Conservation (phyloP, 805 yeast species). For the Debaryomyces hansenii region DNA sequence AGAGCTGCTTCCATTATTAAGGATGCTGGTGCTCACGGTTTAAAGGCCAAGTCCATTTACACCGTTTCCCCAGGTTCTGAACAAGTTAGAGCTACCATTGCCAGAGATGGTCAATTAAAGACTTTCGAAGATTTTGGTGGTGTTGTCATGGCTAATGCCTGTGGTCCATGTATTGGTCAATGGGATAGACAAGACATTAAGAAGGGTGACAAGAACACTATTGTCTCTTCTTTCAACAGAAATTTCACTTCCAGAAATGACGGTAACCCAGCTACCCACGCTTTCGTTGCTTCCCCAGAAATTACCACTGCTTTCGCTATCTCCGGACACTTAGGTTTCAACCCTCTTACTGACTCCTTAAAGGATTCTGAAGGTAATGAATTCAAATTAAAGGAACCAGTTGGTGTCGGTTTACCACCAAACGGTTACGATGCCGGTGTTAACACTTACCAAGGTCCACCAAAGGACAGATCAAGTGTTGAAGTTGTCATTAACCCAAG, state of each 20-base stretch:
- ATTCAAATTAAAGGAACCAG: conserved; percentile 84
- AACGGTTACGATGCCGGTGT: conserved; percentile 91
- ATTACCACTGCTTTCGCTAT: conserved; percentile 93
- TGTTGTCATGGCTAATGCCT: conserved; percentile 92
- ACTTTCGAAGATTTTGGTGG: conserved; percentile 93
- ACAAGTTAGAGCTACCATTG: conserved; percentile 97
- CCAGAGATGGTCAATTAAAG: conserved; percentile 88
- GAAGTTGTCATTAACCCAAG: conserved; percentile 78
- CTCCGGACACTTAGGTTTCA: conserved; percentile 94
- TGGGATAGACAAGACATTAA: conserved; percentile 95
- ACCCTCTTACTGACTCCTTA: conserved; percentile 90
- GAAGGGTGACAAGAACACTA: conserved; percentile 94
- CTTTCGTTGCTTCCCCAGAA: conserved; percentile 96
- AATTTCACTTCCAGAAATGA: conserved; percentile 97
- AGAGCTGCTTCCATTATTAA: conserved; percentile 90
- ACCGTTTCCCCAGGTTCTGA: conserved; percentile 98
- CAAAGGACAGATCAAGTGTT: conserved; percentile 76
- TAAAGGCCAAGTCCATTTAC: conserved; percentile 87
- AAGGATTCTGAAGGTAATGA: conserved; percentile 86
- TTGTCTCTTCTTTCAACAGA: conserved; percentile 96
- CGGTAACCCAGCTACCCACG: conserved; percentile 97
- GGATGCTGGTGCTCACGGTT: conserved; percentile 89
- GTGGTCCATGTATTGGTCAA: conserved; percentile 99
- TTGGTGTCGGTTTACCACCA: conserved; percentile 87
- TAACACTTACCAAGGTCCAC: conserved; percentile 97